Base-by-base conservation (phyloP, 1,284 basidiomycete genomes). In the Singerocomus inundabilis region DNA sequence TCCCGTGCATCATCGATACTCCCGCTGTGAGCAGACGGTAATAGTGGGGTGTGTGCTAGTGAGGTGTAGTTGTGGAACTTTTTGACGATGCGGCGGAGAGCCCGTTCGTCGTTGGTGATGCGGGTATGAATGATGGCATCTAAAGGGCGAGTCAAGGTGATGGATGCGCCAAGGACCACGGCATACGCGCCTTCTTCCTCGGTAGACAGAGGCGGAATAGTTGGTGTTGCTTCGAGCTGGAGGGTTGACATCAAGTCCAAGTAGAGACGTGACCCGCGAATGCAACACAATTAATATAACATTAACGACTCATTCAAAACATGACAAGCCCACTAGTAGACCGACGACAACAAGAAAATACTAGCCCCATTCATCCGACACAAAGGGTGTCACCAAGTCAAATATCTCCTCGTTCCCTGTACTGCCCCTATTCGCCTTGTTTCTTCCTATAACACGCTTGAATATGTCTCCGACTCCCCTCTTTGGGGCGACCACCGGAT, bases 381-480 rank as follows among this genome's bases (percentile, higher is more conserved):
- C 76, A 64, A 90, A 91, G 1, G 88, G 88, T 26, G 88, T 91
- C 47, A 91, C 85, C 15, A 89, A 75, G 44, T 88, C 84, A 55
- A 82, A 90, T 12, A 81, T 83, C 52, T 89, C 85, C 57, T 86
- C 85, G 59, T 90, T 90, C 55, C 75, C 76, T 56, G 73, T 70
- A 44, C 72, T 70, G 58, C 60, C 69, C 55, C 67, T 77, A 52
- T 74, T 71, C 47, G 71, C 69, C 55, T 68, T 78, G 55, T 74
- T 72, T 42, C 80, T 73, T 26, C 82, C 80, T 12, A 87, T 81
- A 21, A 85, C 76, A 35, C 79, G 76, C 63, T 80, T 82, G 56
- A 86, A 72, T 53, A 85, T 68, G 34, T 70, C 76, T 38, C 74
- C 75, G 48, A 77, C 72, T 41, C 60, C 68, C 56, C 60, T 72